These are phyloP conservation scores for Coemansia sp. DNA, from an alignment of 192 early-diverging fungal genomes.

Conservation along the genomic window DNA sequence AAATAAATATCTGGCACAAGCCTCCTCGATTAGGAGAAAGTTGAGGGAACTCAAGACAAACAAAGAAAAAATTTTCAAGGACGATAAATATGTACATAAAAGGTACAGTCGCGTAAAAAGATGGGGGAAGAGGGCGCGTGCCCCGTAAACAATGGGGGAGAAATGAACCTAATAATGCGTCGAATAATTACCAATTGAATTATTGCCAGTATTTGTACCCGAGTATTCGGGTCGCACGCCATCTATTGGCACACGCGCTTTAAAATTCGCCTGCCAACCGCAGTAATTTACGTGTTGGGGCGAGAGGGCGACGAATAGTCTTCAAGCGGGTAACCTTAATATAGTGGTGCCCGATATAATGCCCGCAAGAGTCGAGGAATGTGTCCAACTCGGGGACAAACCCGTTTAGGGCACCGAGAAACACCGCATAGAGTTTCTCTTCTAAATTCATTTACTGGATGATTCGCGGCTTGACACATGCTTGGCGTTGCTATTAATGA, in stretches of 20 bases:
- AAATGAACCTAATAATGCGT: background rate
- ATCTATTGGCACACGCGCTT: background rate
- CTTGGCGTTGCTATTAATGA: background rate
- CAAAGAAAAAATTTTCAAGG: background rate
- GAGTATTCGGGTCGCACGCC: constrained; percentile 1
- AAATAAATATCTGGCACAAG: constrained; percentile 7
- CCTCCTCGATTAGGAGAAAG: background rate
- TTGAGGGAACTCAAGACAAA: background rate
- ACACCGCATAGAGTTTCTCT: background rate
- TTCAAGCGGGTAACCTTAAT: background rate
- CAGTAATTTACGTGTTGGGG: background rate
- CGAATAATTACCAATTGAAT: background rate
- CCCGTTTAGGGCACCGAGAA: background rate
- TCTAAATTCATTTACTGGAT: background rate
- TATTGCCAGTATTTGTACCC: constrained; percentile 4
- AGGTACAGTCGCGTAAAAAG: background rate
- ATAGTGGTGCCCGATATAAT: background rate
- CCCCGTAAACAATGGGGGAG: constrained; percentile 1
- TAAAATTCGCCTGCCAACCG: background rate
- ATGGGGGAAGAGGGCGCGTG: background rate
- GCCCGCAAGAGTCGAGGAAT: background rate
- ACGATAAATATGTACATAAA: background rate
- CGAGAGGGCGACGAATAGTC: background rate
- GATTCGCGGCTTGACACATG: background rate
- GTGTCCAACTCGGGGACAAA: background rate